Conservation (phyloP, 2,329 filamentous ascomycete species). For the Drechmeria coniospora region DNA sequence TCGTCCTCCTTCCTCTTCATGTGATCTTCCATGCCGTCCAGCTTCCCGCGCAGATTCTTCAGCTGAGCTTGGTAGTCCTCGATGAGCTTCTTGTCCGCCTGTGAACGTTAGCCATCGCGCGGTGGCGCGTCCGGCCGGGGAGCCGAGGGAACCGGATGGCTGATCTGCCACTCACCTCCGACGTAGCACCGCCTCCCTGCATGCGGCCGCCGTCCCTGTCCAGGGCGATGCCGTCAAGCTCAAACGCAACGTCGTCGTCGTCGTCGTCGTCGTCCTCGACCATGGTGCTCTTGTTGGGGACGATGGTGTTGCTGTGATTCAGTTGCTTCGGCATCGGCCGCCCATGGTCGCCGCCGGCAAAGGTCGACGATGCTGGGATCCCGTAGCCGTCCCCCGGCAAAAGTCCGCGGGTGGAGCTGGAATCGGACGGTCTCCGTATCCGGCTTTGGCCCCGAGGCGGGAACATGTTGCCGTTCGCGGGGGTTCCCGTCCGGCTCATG, state of each 20-base stretch:
- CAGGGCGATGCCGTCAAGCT: constrained; percentile 46
- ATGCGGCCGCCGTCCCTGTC: too few relatives aligned
- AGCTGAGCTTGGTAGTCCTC: constrained; percentile 72
- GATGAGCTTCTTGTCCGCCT: constrained; percentile 56
- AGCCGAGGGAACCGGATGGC: background rate
- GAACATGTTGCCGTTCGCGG: constrained; percentile 39
- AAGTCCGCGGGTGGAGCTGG: constrained; percentile 41
- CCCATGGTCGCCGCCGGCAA: constrained; percentile 49
- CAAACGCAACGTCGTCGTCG: constrained; percentile 13
- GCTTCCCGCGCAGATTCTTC: constrained; percentile 55
- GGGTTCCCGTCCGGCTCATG: constrained; percentile 45
- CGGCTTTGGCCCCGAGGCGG: constrained; percentile 36
- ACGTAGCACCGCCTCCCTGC: constrained; percentile 13
- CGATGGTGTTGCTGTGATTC: constrained; percentile 78
- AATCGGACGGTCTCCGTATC: constrained; percentile 43
- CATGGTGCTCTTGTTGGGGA: constrained; percentile 96
- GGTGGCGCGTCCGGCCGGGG: background rate
- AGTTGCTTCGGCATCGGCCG: constrained; percentile 77
- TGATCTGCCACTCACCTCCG: constrained; percentile 21
- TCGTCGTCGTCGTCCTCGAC: constrained; percentile 82
- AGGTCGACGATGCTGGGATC: constrained; percentile 43
- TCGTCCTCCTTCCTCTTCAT: constrained; percentile 60
- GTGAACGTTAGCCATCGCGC: constrained; percentile 6
- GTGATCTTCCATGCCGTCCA: constrained; percentile 54
- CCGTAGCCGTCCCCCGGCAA: constrained; percentile 28